Percentiles rank a stretch among this genome's conserved stretches.
Conservation (phyloP, 2,329 filamentous ascomycete species). For the Chrysosporium queenslandicum region DNA sequence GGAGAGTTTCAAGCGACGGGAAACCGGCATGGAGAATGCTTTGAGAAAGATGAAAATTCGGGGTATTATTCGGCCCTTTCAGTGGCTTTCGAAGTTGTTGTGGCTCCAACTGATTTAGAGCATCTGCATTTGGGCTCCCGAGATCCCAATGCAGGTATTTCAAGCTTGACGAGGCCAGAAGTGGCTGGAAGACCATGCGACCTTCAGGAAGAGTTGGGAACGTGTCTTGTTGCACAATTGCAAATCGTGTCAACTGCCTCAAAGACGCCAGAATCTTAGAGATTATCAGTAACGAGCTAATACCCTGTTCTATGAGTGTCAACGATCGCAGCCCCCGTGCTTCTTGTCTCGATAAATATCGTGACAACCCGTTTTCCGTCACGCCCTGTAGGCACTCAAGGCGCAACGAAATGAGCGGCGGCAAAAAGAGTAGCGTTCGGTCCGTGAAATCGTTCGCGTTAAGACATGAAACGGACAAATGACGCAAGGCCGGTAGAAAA, state of each 20-base stretch:
- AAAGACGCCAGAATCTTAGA: conserved; percentile 44
- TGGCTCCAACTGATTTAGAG: conserved; percentile 31
- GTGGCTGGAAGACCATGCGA: conserved; percentile 38
- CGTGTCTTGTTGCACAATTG: conserved; percentile 42
- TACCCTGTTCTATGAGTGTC: conserved; percentile 44
- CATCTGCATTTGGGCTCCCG: conserved; percentile 30
- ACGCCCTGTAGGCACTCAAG: conserved; percentile 48
- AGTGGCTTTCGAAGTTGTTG: conserved; percentile 30
- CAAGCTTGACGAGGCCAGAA: conserved; percentile 42
- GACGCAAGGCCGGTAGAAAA: conserved; percentile 43
- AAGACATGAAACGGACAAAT: conserved; percentile 48
- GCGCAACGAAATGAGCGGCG: conserved; percentile 43
- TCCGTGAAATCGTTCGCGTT: conserved; percentile 47
- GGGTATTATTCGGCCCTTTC: conserved; percentile 28
- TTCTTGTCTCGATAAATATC: conserved; percentile 41
- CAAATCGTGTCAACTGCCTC: conserved; percentile 40
- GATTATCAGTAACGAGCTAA: conserved; percentile 44
- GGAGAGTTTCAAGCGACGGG: conserved; percentile 31
- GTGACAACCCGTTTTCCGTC: conserved; percentile 46
- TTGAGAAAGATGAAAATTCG: conserved; percentile 37
- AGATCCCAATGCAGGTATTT: conserved; percentile 50
- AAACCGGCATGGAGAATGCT: conserved; percentile 37
- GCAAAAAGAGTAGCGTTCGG: conserved; percentile 44
- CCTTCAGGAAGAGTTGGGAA: conserved; percentile 39
- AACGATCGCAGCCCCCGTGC: conserved; percentile 40